Percentiles rank a stretch among this genome's conserved stretches.
phyloP scores from a whole-genome alignment of 177 flowering plant genomes.

The Telopea speciosissima region DNA sequence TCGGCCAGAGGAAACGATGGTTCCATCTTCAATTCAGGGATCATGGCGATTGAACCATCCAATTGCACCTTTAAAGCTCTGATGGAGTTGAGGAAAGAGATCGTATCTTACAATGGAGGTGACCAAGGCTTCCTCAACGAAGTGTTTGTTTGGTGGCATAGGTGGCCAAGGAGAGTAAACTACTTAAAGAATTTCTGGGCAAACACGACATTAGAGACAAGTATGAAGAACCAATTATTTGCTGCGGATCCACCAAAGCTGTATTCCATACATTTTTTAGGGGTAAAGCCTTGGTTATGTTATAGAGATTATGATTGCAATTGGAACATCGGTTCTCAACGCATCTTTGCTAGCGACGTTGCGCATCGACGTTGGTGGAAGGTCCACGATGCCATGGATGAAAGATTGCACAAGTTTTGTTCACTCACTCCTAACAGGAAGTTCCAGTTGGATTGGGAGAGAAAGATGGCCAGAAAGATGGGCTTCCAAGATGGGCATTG shows the following conservation, averaged over 20 bases:
- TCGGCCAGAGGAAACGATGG: conserved; percentile 79
- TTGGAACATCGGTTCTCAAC: conserved; percentile 58
- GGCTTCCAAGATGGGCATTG: conserved; percentile 53
- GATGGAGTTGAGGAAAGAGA: conserved; percentile 42
- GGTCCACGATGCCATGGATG: conserved; percentile 66
- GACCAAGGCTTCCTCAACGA: conserved; percentile 96
- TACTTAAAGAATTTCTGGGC: conserved; percentile 91
- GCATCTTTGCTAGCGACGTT: conserved; percentile 77
- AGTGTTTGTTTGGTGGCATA: conserved; percentile 91
- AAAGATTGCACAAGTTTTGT: conserved; percentile 50
- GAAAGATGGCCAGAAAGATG: conserved; percentile 40
- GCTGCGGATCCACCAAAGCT: conserved; percentile 74
- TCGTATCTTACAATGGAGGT: conserved; percentile 90
- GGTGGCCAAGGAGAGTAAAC: conserved; percentile 71
- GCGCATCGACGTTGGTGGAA: conserved; percentile 89
- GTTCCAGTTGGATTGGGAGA: conserved; percentile 62
- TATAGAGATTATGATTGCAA: conserved; percentile 96
- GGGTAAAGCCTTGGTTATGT: conserved; percentile 90
- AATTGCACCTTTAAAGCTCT: conserved; percentile 62
- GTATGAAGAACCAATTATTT: conserved; percentile 65
- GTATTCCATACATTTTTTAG: conserved; percentile 75
- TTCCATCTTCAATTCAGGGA: conserved; percentile 83
- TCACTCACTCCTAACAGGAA: conserved; percentile 42
- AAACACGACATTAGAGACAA: conserved; percentile 46
- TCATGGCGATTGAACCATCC: conserved; percentile 94